Conservation (phyloP, 495 filamentous ascomycete species). For the Aspergillus incahuasiensis region DNA sequence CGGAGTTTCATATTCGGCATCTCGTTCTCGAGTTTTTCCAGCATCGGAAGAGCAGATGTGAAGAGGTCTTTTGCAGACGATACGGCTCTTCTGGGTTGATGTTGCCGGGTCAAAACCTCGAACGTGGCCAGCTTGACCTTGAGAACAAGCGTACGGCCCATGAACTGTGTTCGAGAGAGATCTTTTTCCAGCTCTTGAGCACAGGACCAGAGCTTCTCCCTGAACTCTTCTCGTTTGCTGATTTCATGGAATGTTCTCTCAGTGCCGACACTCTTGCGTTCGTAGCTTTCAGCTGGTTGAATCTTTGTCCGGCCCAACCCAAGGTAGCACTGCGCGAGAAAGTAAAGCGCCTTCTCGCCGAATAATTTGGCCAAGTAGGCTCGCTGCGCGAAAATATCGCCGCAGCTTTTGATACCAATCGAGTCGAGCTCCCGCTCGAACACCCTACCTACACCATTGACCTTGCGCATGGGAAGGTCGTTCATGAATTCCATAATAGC, state of each 20-base stretch:
- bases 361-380: constrained; percentile 72
- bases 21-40: constrained; percentile 81
- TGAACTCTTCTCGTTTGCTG: constrained; percentile 58
- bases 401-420: constrained; percentile 83
- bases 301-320: constrained; percentile 86
- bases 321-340: constrained; percentile 77
- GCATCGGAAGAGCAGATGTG: constrained; percentile 73
- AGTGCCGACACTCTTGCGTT: constrained; percentile 90
- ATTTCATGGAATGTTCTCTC: constrained; percentile 90
- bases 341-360: constrained; percentile 85
- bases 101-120: constrained; percentile 82
- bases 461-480: constrained; percentile 75
- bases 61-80: constrained; percentile 76
- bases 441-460: constrained; percentile 90
- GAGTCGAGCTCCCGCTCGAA: constrained; percentile 89
- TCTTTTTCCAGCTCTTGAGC: constrained; percentile 90
- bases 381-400: constrained; percentile 76
- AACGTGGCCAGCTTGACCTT: constrained; percentile 96
- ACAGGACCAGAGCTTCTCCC: constrained; percentile 70
- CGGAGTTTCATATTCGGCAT: constrained; percentile 75
- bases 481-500: constrained; percentile 83
- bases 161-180: constrained; percentile 70
- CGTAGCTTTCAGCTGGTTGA: constrained; percentile 82
- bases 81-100: constrained; percentile 66
- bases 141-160: constrained; percentile 81